Evolutionary conservation across 345 rosid genomes (phyloP), one percentile per base, ranked within the genome.

Genomic region (Rubroshorea leprosula): DNA sequence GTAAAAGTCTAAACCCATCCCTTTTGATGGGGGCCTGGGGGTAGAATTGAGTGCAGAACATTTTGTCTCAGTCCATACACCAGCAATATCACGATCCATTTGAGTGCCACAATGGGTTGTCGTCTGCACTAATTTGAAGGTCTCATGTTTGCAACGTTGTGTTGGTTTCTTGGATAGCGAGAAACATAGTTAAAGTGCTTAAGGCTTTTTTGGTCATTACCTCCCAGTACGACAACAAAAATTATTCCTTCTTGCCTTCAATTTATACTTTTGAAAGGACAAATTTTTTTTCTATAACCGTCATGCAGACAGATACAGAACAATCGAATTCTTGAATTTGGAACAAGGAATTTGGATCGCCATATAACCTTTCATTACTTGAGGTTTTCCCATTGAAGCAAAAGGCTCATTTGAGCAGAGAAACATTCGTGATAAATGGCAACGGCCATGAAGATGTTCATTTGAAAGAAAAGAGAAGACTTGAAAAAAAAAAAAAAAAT

Each of bases 1-100:
- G 56, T 62, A 25, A 69, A 53, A 60, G 39, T 62, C 47, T 74
- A 60, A 67, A 55, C 54, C 12, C 46, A 8, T 13, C 12, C 29
- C 26, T 1, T 8, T 23, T 8, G 49, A 51, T 39, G 25, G 55
- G 12, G 9, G 53, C 18, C 23, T 25, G 17, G 18, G 20, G 5
- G 49, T 13, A 23, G 6, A 41, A 16, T 13, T 23, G 6, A 17
- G 11, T 48, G 22, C 22, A 2, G n/a, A 17, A 15, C 9, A 48
- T 5, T 3, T 20, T 4, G 6, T 47, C 51, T 47, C 18, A 6
- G 7, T 45, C 18, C 18, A 14, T 11, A 3, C 18, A 4, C 18
- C 19, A 45, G 18, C 16, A 45, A 14, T 14, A 45, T 45, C 16
- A 1, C 0, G 49, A 14, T 45, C 49, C 5, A n/a, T 45, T 14